Evolutionary conservation across 108 stramenopile genomes (phyloP), one percentile per base, ranked within the genome.

Genomic region (Cyclotella choctawhatcheeana): DNA sequence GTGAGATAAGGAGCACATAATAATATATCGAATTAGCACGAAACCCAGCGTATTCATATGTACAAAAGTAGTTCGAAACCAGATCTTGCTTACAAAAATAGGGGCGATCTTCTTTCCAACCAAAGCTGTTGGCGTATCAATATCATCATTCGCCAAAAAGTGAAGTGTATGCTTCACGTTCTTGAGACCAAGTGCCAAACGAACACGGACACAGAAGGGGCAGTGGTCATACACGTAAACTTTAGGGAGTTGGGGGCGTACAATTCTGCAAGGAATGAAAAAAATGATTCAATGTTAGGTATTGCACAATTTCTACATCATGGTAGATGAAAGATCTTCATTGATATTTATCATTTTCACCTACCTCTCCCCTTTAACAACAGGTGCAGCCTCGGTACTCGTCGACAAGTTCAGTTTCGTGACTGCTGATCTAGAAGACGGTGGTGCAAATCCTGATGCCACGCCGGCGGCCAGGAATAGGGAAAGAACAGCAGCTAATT

Each of bases 101-200:
- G 98, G 98, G 34, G 96, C 95, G 67, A 97, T 92, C 71, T 98
- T 98, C 85, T 97, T 98, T 34, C 98, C 98, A 16, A 97, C 95
- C 66, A 98, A 65, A 2, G 59, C 63, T 7, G 95, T 95, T 0
- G 97, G 97, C n/a, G 95, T 95, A 2, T 72, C 77, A 27, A 94
- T 58, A 78, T 98, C 97, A 69, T 98, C 97, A 76, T 98, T 98
- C 10, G 92, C 93, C 65, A 98, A 62, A 69, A 97, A 98, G 26
- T 86, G 53, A 29, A 96, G 30, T 29, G 86, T 86, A 67, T 97
- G 96, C 72, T 93, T 92, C 55, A 97, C 78, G 73, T 92, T 93
- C 74, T 97, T 98, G 68, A 97, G 67, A 25, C 98, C 98, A 53
- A 98, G 59, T 27, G 96, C 95, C 14, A 98, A 72, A 24, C 98